phyloP scores from a whole-genome alignment of 805 yeast genomes.

The Saccharomycopsis oosterbeekiorum region DNA sequence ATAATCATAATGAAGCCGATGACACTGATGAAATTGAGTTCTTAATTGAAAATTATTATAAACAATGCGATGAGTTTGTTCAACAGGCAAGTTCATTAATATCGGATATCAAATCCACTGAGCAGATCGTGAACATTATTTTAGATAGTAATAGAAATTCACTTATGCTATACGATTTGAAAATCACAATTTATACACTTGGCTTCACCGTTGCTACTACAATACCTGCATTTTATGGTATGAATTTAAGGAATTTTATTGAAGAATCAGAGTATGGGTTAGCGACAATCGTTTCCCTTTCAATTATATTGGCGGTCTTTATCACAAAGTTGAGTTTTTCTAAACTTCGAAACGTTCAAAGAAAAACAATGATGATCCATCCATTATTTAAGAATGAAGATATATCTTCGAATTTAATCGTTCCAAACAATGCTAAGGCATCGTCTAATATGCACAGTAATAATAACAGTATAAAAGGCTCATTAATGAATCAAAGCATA shows the following conservation, averaged over 20 bases:
- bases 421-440: not conserved
- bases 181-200: slow-evolving; percentile 73
- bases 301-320: slow-evolving; percentile 42
- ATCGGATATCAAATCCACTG: slow-evolving; percentile 84
- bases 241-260: slow-evolving; percentile 88
- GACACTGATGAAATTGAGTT: slow-evolving; percentile 60
- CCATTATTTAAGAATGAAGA: not conserved
- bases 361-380: slow-evolving; percentile 45
- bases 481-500: not conserved
- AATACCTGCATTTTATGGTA: slow-evolving; percentile 83
- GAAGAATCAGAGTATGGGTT: slow-evolving; percentile 77
- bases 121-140: slow-evolving; percentile 88
- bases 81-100: slow-evolving; percentile 73
- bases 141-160: slow-evolving; percentile 91
- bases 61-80: slow-evolving; percentile 87
- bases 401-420: not conserved
- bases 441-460: not conserved
- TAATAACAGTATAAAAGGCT: not conserved
- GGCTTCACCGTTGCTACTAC: slow-evolving; percentile 76
- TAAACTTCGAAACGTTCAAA: slow-evolving; percentile 51
- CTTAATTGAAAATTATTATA: slow-evolving; percentile 81
- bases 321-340: slow-evolving; percentile 49
- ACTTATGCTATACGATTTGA: slow-evolving; percentile 76
- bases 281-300: slow-evolving; percentile 33
- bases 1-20: slow-evolving; percentile 20